Percentiles rank a stretch among this genome's conserved stretches.
phyloP scores from a whole-genome alignment of 2,329 filamentous ascomycete genomes.

The Aspergillus puulaauensis region DNA sequence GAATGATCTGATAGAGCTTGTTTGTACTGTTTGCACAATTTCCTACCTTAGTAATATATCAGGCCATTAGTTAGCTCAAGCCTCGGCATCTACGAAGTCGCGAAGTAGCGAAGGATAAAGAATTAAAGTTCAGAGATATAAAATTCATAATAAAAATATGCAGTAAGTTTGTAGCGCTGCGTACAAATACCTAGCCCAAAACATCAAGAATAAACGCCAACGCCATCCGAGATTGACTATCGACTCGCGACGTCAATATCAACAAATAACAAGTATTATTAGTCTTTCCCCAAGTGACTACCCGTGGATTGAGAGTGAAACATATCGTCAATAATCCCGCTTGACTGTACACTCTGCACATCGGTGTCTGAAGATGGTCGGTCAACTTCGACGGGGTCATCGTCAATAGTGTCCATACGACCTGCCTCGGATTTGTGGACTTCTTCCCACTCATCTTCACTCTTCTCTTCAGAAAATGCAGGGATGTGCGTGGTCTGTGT shows the following conservation, averaged over 20 bases:
- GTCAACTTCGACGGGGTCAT: slow-evolving; percentile 35
- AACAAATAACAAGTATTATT: slow-evolving; percentile 1
- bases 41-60: not conserved
- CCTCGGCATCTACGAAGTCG: too few relatives aligned
- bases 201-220: not conserved
- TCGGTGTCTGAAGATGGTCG: slow-evolving; percentile 30
- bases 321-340: slow-evolving; percentile 30
- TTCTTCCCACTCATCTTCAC: slow-evolving; percentile 43
- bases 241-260: not conserved
- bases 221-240: not conserved
- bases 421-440: slow-evolving; percentile 30
- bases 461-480: slow-evolving; percentile 26
- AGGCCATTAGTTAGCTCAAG: too few relatives aligned
- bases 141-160: not conserved
- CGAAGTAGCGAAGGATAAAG: too few relatives aligned
- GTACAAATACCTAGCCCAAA: not conserved
- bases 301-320: slow-evolving; percentile 23
- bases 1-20: slow-evolving; percentile 6
- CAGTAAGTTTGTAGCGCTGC: not conserved
- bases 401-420: slow-evolving; percentile 28
- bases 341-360: slow-evolving; percentile 37
- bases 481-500: slow-evolving; percentile 4
- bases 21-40: slow-evolving; percentile 19
- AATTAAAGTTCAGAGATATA: not conserved
- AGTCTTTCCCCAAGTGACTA: slow-evolving; percentile 22